Conservation (phyloP, 306 rosid genomes). For the Cucumis cinereus region DNA sequence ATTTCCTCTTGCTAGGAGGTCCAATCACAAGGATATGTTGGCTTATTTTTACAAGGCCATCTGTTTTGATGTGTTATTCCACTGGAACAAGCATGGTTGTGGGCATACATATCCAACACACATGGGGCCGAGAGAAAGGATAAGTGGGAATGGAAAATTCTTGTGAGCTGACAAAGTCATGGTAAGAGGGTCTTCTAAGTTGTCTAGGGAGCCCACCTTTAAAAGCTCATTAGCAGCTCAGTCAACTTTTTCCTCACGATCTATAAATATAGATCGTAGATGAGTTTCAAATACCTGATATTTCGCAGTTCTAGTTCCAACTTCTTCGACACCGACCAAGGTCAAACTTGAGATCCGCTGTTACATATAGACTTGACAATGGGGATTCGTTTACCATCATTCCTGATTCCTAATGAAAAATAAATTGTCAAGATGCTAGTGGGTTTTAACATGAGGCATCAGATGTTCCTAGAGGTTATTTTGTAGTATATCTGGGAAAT, state of each 20-base stretch:
- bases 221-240: neutral
- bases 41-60: neutral
- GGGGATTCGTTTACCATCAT: neutral
- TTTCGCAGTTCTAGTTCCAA: neutral
- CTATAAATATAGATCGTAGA: neutral
- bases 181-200: neutral
- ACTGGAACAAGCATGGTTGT: neutral
- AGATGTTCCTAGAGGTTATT: conserved; percentile 20
- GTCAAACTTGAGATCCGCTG: neutral
- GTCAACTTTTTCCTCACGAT: neutral
- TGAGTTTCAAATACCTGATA: neutral
- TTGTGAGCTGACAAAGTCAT: neutral
- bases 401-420: neutral
- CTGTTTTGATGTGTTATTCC: neutral
- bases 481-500: conserved; percentile 31
- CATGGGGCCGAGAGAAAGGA: neutral
- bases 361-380: neutral
- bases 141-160: neutral
- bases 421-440: neutral
- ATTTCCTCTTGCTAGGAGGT: neutral
- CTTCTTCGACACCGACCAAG: neutral
- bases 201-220: neutral
- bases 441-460: neutral
- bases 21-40: neutral
- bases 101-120: neutral